Base-by-base conservation (phyloP, 345 rosid genomes). In the Draba incana region DNA sequence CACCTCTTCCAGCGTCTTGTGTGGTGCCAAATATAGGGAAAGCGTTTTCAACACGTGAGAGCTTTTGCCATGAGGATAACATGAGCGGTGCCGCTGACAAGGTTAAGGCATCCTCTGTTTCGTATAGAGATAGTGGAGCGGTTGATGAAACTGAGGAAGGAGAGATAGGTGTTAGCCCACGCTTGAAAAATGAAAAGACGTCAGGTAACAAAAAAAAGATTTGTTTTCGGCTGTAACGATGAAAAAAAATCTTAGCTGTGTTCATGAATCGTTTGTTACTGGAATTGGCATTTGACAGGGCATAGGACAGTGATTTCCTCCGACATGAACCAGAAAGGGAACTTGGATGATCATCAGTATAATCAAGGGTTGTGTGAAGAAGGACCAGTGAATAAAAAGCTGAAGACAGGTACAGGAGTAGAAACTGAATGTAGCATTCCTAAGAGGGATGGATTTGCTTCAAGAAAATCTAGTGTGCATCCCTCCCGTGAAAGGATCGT, bases 401-500 rank as follows among this genome's bases (percentile, higher is more conserved):
- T 67, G 69, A 84, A 84, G 80, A 67, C 72, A 15, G 84, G 69
- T 52, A 64, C 64, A 50, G 28, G 67, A 48, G 84, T 69, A 57
- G 60, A 71, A 66, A 69, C 74, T 57, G 81, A 67, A 54, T 55
- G 68, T 68, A 71, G 74, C 64, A 70, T 70, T 70, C 80, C 72
- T 64, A 30, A 20, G 50, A 65, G 55, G 57, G 82, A 39, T 67
- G 46, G 75, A 38, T 74, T 77, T 64, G 72, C 72, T 49, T 76
- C 83, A 14, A 80, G 70, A 28, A 57, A 62, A 39, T 74, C 77
- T 70, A 75, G 83, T 70, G 54, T 70, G 58, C 55, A 64, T 68
- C 69, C 78, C 59, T 48, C 81, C 55, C 44, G 80, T 7, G 92
- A 85, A 79, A 85, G 89, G 83, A 80, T 66, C 69, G 86, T 88